These are phyloP conservation scores for Bretschneidera sinensis DNA, from an alignment of 345 rosid species.

Conservation along the genomic window DNA sequence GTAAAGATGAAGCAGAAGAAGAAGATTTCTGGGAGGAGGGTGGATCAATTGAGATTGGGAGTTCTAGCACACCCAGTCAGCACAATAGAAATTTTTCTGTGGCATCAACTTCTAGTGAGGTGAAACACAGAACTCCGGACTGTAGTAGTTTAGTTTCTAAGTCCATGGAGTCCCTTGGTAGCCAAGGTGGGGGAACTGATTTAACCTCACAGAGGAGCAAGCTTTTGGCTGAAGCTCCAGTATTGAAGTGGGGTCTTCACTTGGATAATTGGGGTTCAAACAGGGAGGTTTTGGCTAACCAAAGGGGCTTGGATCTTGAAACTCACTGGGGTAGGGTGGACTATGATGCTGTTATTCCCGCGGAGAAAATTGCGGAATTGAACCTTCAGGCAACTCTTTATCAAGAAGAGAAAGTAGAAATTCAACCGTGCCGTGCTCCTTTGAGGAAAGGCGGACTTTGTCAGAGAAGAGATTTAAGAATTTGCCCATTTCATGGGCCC, in stretches of 20 bases:
- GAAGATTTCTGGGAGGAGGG: constrained; percentile 93
- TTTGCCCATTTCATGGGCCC: constrained; percentile 87
- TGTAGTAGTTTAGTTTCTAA: constrained; percentile 11
- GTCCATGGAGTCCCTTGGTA: constrained; percentile 4
- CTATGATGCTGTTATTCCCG: constrained; percentile 82
- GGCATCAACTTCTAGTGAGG: constrained; percentile 35
- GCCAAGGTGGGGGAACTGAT: constrained; percentile 11
- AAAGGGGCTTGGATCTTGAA: constrained; percentile 85
- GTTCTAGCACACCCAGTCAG: constrained; percentile 17
- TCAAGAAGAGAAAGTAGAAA: constrained; percentile 58
- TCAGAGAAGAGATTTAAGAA: constrained; percentile 72
- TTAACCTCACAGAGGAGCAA: constrained; percentile 33
- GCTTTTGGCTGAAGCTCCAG: constrained; percentile 78
- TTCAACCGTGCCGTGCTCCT: constrained; percentile 72
- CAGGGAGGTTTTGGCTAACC: constrained; percentile 61
- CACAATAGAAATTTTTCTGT: constrained; percentile 12
- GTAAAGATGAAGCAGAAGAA: constrained; percentile 44
- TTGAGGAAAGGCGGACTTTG: constrained; percentile 74
- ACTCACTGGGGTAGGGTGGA: constrained; percentile 95
- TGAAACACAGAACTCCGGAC: constrained; percentile 21
- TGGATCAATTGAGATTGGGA: constrained; percentile 25
- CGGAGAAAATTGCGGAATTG: constrained; percentile 75
- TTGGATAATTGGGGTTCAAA: constrained; percentile 63
- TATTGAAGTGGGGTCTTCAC: constrained; percentile 60
- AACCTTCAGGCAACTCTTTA: constrained; percentile 66